Evolutionary conservation across 768 basidiomycete species (phyloP), one percentile per base, ranked within the genome.

Genomic region (Phanerochaete carnosa): DNA sequence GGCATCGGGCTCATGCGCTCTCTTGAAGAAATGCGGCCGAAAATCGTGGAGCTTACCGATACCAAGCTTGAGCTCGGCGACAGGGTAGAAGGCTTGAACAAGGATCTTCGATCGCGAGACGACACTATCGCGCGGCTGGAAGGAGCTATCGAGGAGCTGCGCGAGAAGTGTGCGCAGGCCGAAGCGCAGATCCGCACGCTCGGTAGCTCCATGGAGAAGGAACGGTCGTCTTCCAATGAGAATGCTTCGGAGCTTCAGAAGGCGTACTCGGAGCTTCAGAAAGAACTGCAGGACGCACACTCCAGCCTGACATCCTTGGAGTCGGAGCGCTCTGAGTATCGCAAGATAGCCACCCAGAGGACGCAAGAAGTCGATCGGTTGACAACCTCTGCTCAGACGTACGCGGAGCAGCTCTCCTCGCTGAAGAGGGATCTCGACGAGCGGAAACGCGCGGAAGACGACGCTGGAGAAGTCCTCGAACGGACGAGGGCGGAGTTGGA

Each of bases 1-100:
- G 91, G 92, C 43, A 85, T 82, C n/a, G 80, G 78, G 55, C 80
- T 95, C 33, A 83, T 94, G 85, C 83, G 80, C 29, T 86, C 89
- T n/a, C 74, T 94, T 61, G 88, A 94, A 63, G 91, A 94, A 73
- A 88, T 94, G 85, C 83, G 89, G 30, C 84, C 90, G 43, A 94
- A 94, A 76, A 86, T 94, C 63, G 86, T 93, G 23, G 87, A 92
- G 69, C 77, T 95, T 57, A 92, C 89, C 2, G 83, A 85, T 37
- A 80, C 78, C 62, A 91, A 88, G 70, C 74, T 90, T 15, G 83
- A 89, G 61, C 79, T 91, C 9, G 77, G 79, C 46, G 89, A 94
- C 62, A 84, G 83, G 66, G 76, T 85, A 47, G 84, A 83, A 63
- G 71, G 73, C 57, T 72, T 92, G 58, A 79, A 86, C 60, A 77